phyloP scores from a whole-genome alignment of 305 asterid species.

The Caryopteris hybrid region DNA sequence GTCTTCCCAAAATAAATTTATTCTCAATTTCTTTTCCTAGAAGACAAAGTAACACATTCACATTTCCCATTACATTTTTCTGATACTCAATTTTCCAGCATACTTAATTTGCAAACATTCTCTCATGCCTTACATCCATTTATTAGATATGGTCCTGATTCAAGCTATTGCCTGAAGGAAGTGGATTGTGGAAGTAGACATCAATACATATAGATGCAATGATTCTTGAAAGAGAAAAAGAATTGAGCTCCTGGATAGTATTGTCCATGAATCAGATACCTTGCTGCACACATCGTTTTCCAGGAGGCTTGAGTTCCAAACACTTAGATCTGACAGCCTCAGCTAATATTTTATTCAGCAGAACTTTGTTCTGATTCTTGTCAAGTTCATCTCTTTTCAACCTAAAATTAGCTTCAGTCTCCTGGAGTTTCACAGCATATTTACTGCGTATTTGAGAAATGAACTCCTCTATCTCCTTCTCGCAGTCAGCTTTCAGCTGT shows the following conservation, averaged over 20 bases:
- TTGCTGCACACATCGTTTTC: constrained; percentile 38
- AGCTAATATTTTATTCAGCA: constrained; percentile 62
- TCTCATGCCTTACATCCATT: background rate
- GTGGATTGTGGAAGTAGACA: background rate
- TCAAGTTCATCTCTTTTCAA: constrained; percentile 43
- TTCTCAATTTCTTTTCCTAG: background rate
- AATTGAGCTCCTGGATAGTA: constrained; percentile 1
- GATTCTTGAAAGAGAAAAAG: constrained; percentile 6
- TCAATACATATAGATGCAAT: background rate
- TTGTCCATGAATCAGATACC: constrained; percentile 36
- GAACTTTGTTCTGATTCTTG: constrained; percentile 36
- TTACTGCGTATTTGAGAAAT: constrained; percentile 49
- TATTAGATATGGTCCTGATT: background rate
- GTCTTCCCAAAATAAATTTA: background rate
- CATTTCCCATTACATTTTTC: background rate
- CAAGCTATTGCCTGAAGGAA: background rate
- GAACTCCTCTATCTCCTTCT: constrained; percentile 61
- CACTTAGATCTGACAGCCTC: constrained; percentile 70
- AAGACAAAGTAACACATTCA: background rate
- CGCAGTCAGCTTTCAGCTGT: constrained; percentile 51
- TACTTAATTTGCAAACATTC: background rate
- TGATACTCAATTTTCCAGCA: background rate
- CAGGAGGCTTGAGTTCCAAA: constrained; percentile 47
- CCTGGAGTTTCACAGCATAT: constrained; percentile 52
- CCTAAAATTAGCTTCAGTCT: constrained; percentile 39